Evolutionary conservation across 2,329 filamentous ascomycete genomes (phyloP), one percentile per base, ranked within the genome.

Genomic region (Aspergillus fischeri): DNA sequence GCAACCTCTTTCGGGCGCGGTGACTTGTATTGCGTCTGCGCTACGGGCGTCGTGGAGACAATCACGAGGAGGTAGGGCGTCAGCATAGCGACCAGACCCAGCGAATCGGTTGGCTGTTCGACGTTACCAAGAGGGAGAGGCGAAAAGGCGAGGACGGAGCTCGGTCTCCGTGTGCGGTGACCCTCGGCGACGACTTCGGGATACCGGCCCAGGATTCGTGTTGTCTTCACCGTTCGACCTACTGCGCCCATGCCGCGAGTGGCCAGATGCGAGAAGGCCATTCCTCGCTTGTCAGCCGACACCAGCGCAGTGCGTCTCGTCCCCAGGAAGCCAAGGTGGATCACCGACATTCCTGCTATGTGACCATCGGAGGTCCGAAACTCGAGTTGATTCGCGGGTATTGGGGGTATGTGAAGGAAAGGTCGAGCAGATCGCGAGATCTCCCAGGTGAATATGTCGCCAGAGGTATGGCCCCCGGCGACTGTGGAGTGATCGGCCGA

Each of bases 181-280:
- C 81, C 73, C 47, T 80, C 78, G n/a, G 82, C 78, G 14, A 85
- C 80, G 14, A 86, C 56, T 60, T 90, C 83, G 0, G 93, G 93
- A 75, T 99, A 99, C 52, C 94, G 85, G 6, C 95, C 94, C 5
- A 99, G 78, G 59, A 99, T 92, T 58, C 95, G 84, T 2, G 90
- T 93, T 0, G 91, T 96, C 76, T 91, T 96, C 49, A 99, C 89
- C 0, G 86, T 88, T 56, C 94, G 85, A 5, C 89, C 92, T 24
- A 99, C 82, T 25, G 92, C 84, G 3, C 94, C 94, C 41, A 95
- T 88, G 1, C 94, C 95, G 66, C 95, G 83, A 9, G 91, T 96
- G 9, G 94, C 95, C 9, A 99, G 83, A 74, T 99, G 95, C 3
- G 94, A 97, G 73, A 99, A 99, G 0, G 94, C 93, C 95, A 99